Base-by-base conservation (phyloP, 306 rosid species). In the Nissolia schottii region DNA sequence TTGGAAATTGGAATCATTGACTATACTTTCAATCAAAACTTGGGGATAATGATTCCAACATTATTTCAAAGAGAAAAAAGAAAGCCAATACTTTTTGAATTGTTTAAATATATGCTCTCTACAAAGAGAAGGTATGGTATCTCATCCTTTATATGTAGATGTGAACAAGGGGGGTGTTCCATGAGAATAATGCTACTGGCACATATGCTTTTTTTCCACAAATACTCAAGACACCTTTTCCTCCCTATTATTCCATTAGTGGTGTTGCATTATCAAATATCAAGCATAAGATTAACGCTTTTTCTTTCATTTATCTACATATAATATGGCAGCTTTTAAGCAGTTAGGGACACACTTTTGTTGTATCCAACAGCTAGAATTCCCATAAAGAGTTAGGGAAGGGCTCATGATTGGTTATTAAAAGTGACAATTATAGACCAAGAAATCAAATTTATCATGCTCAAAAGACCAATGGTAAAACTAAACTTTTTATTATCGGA, bases 181-280 rank as follows among this genome's bases (percentile, higher is more conserved):
- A 19, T 72, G 27, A 49, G 74, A 65, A 66, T 78, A 57, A 46
- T 57, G 70, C 40, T 56, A 29, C n/a, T n/a, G 41, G 64, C 10
- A 58, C 43, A 27, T 46, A 55, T 55, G 50, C 82, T 79, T 75
- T 65, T 75, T 65, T 56, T 57, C 37, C 56, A 27, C 58, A 71
- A 15, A 54, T 63, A 22, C 72, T 61, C 22, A 29, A 58, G n/a
- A 58, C 25, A 63, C 46, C 41, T 46, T 55, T 69, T 59, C n/a
- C n/a, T 45, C 15, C 20, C 37, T 25, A 14, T 16, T 32, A 32
- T n/a, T n/a, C n/a, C 46, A 59, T 31, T 6, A 58, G 28, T 58
- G 22, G 64, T 56, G 29, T 31, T 71, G 72, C 73, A 51, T 69
- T 43, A 28, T 38, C 23, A 4, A 49, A 58, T 9, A 24, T n/a